Conservation (phyloP, 2,329 filamentous ascomycete species). For the Aureobasidium sp. region DNA sequence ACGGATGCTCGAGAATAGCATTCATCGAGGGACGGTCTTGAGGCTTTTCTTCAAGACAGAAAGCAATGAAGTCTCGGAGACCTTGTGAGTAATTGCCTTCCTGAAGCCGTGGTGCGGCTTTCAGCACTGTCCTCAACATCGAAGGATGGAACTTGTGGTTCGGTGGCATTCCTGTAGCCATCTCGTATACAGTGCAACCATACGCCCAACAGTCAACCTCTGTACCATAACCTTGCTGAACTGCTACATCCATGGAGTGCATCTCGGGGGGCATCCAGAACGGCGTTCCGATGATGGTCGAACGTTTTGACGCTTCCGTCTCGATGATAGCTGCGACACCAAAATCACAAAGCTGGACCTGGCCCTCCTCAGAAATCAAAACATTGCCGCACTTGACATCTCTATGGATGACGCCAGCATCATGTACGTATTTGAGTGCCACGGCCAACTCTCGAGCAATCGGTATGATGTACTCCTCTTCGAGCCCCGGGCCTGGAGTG, state of each 20-base stretch:
- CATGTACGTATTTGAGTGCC: slow-evolving; percentile 54
- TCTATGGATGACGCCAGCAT: slow-evolving; percentile 60
- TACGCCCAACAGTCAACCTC: slow-evolving; percentile 75
- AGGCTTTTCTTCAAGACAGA: slow-evolving; percentile 64
- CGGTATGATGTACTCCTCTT: slow-evolving; percentile 56
- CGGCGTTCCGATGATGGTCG: slow-evolving; percentile 73
- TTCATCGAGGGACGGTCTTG: slow-evolving; percentile 62
- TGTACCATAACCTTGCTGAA: slow-evolving; percentile 35
- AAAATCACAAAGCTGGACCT: slow-evolving; percentile 77
- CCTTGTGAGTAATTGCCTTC: slow-evolving; percentile 63
- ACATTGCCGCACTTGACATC: slow-evolving; percentile 70
- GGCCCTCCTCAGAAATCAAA: slow-evolving; percentile 66
- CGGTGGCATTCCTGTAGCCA: slow-evolving; percentile 70
- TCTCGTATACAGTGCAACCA: slow-evolving; percentile 72
- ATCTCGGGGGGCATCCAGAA: slow-evolving; percentile 85
- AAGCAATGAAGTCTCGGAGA: slow-evolving; percentile 63
- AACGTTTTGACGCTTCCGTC: slow-evolving; percentile 66
- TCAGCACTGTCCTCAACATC: slow-evolving; percentile 50
- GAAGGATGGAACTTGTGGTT: slow-evolving; percentile 52
- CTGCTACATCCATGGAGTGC: slow-evolving; percentile 16
- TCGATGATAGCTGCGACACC: slow-evolving; percentile 75
- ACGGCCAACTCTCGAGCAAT: slow-evolving; percentile 57
- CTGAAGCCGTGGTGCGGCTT: slow-evolving; percentile 61
- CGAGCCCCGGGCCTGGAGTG: slow-evolving; percentile 34
- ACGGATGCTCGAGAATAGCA: slow-evolving; percentile 61